Conservation (phyloP, 2,329 filamentous ascomycete genomes). For the Talaromyces sp. region DNA sequence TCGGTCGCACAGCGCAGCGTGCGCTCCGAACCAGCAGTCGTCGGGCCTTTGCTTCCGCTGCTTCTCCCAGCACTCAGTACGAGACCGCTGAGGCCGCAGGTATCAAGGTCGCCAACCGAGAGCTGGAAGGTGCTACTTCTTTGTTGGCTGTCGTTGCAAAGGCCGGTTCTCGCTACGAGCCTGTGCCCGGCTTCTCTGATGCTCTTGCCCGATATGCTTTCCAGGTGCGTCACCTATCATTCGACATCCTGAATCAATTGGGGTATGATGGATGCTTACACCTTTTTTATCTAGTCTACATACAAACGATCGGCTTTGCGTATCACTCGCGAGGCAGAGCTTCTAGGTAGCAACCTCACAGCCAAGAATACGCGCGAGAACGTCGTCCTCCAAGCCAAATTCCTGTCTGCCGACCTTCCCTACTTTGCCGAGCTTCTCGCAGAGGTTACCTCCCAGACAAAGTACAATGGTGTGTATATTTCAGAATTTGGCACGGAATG, state of each 20-base stretch:
- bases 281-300: conserved; percentile 59
- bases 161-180: conserved; percentile 90
- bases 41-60: conserved; percentile 61
- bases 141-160: conserved; percentile 89
- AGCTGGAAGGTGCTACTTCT: conserved; percentile 81
- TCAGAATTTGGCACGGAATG: not conserved
- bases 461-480: conserved; percentile 63
- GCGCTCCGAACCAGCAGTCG: conserved; percentile 56
- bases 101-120: conserved; percentile 88
- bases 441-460: conserved; percentile 84
- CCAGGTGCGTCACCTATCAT: conserved; percentile 62
- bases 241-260: not conserved
- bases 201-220: conserved; percentile 94
- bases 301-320: conserved; percentile 81
- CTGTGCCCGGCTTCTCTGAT: conserved; percentile 81
- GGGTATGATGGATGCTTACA: conserved; percentile 17
- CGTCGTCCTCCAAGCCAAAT: conserved; percentile 86
- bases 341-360: conserved; percentile 85
- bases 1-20: conserved; percentile 62
- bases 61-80: conserved; percentile 77
- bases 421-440: conserved; percentile 96
- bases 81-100: conserved; percentile 81
- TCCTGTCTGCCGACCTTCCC: conserved; percentile 90
- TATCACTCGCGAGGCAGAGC: conserved; percentile 91
- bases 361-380: conserved; percentile 91